Evolutionary conservation across 805 yeast genomes (phyloP).

Genomic region (Wickerhamiella kazuoi): DNA sequence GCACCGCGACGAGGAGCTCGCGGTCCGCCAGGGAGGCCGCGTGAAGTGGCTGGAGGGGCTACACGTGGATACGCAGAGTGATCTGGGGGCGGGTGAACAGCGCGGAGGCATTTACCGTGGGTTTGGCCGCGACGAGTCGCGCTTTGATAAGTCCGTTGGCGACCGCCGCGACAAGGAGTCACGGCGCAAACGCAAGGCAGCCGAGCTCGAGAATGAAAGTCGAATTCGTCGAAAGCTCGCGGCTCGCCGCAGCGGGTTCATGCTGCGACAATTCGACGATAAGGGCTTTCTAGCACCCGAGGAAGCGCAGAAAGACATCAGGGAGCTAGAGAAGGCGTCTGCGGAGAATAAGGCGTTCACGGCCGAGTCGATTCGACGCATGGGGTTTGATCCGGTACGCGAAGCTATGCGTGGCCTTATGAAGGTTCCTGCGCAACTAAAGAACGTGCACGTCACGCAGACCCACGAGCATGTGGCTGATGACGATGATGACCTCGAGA

Average conservation of each 20-base stretch:
- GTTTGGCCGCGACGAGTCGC: constrained; percentile 25
- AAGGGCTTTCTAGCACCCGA: constrained; percentile 10
- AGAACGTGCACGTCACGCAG: no score
- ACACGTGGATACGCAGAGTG: constrained; percentile 17
- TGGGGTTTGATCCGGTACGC: constrained; percentile 17
- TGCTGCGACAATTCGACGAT: constrained; percentile 13
- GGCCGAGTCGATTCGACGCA: constrained; percentile 12
- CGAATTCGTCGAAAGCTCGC: constrained; percentile 22
- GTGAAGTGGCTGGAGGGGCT: constrained; percentile 17
- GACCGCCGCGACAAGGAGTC: constrained; percentile 21
- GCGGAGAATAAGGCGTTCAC: constrained; percentile 7
- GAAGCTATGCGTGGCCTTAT: not conserved
- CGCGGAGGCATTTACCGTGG: constrained; percentile 2
- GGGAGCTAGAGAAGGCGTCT: constrained; percentile 1
- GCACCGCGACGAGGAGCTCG: constrained; percentile 25
- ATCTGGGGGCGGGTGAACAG: constrained; percentile 3
- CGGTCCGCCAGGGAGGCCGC: constrained; percentile 24
- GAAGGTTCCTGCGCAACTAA: no score
- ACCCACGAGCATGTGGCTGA: not conserved
- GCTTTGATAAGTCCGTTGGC: constrained; percentile 22
- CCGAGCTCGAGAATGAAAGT: constrained; percentile 6
- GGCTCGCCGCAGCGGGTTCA: constrained; percentile 12
- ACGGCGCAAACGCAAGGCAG: constrained; percentile 13
- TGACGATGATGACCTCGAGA: not conserved
- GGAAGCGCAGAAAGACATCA: not conserved